A percentile compares a stretch with the other conserved stretches of the same genome.
phyloP scores from a whole-genome alignment of 208 protist species.

The Wallacemonas sp. region DNA sequence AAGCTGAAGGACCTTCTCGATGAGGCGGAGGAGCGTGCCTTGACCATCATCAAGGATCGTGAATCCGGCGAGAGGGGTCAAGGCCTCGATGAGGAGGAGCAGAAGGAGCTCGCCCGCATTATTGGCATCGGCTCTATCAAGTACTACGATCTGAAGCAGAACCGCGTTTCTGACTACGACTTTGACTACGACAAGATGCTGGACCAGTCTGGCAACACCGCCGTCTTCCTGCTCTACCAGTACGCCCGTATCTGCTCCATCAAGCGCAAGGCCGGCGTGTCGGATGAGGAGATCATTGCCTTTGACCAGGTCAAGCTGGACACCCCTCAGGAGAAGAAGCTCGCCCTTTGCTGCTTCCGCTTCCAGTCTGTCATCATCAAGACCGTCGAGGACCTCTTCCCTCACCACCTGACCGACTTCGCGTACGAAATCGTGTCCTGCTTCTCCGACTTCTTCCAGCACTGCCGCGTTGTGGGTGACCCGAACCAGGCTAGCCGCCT shows the following conservation, averaged over 20 bases:
- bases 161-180: constrained; percentile 93
- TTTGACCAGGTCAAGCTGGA: constrained; percentile 68
- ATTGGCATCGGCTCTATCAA: constrained; percentile 96
- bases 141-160: constrained; percentile 97
- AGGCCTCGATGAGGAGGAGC: constrained; percentile 83
- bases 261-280: constrained; percentile 83
- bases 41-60: constrained; percentile 81
- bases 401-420: constrained; percentile 95
- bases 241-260: constrained; percentile 97
- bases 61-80: constrained; percentile 75
- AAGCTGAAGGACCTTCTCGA: constrained; percentile 96
- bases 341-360: constrained; percentile 83
- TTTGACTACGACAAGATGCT: constrained; percentile 98
- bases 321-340: constrained; percentile 80
- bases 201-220: constrained; percentile 96
- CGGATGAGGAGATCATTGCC: constrained; percentile 50
- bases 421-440: constrained; percentile 92
- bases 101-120: constrained; percentile 77
- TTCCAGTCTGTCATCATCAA: constrained; percentile 90
- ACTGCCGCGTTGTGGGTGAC: constrained; percentile 89
- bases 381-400: constrained; percentile 90
- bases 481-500: constrained; percentile 83
- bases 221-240: constrained; percentile 97
- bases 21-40: constrained; percentile 89
- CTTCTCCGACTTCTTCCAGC: constrained; percentile 97